Percentiles rank a stretch among this genome's conserved stretches.
Conservation (phyloP, 2,329 filamentous ascomycete genomes). For the Phialemoniopsis sp. region DNA sequence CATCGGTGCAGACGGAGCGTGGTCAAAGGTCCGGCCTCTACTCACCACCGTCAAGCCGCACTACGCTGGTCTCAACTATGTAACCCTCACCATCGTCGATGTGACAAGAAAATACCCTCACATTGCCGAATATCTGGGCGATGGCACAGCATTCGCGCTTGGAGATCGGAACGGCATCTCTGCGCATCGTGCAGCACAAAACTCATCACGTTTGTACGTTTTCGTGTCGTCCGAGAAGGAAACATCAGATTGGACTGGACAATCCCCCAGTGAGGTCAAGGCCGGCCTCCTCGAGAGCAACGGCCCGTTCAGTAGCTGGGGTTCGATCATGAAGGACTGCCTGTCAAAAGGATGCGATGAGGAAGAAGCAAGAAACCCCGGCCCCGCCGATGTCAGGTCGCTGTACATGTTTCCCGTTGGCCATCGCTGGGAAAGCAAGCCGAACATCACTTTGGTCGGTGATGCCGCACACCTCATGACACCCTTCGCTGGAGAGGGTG, state of each 20-base stretch:
- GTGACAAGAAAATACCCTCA: conserved; percentile 26
- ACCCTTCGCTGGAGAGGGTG: conserved; percentile 46
- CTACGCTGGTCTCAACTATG: conserved; percentile 29
- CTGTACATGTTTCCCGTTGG: conserved; percentile 36
- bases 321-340: conserved; percentile 15
- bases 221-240: conserved; percentile 16
- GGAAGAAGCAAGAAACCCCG: conserved; percentile 7
- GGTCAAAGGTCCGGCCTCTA: conserved; percentile 27
- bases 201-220: conserved; percentile 21
- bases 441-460: conserved; percentile 43
- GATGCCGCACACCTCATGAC: conserved; percentile 51
- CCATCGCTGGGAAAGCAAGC: conserved; percentile 29
- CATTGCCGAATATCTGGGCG: conserved; percentile 30
- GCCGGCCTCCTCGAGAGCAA: conserved; percentile 12
- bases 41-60: conserved; percentile 26
- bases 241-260: conserved; percentile 5
- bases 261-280: conserved; percentile 8
- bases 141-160: conserved; percentile 26
- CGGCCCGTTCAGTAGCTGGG: conserved; percentile 17
- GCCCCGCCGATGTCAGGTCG: conserved; percentile 11
- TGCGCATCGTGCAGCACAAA: conserved; percentile 18
- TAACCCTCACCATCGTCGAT: conserved; percentile 26
- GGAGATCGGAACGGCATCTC: conserved; percentile 29
- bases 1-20: conserved; percentile 32
- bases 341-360: conserved; percentile 17